phyloP scores from a whole-genome alignment of 2,329 filamentous ascomycete genomes.

The Hymenotorrendiella dingleyae region DNA sequence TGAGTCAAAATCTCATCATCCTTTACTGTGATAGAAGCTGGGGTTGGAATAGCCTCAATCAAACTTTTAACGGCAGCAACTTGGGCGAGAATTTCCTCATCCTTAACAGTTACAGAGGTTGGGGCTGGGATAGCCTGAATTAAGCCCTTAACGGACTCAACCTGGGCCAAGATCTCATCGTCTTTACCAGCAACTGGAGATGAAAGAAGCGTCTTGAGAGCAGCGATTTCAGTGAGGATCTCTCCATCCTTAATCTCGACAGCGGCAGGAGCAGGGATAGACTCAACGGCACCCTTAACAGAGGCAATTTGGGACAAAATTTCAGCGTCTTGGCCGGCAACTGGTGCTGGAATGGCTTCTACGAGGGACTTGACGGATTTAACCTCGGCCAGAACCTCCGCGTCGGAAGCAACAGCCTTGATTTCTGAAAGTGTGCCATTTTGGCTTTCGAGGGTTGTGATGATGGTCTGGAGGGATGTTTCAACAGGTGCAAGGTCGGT shows the following conservation, averaged over 20 bases:
- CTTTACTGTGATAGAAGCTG: slow-evolving; percentile 4
- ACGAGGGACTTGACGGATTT: slow-evolving; percentile 5
- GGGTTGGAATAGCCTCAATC: slow-evolving; percentile 5
- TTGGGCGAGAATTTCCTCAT: slow-evolving; percentile 6
- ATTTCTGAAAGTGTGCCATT: slow-evolving; percentile 12
- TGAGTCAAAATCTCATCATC: slow-evolving; percentile 9
- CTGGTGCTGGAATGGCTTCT: slow-evolving; percentile 7
- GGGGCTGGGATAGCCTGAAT: background rate
- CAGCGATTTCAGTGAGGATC: slow-evolving; percentile 4
- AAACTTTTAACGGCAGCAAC: slow-evolving; percentile 4
- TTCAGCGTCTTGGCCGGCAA: slow-evolving; percentile 1
- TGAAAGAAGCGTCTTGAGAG: slow-evolving; percentile 14
- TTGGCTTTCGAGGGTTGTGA: slow-evolving; percentile 8
- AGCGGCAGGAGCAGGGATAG: slow-evolving; percentile 4
- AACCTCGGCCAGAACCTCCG: slow-evolving; percentile 5
- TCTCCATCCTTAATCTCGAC: slow-evolving; percentile 2
- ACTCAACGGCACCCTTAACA: background rate
- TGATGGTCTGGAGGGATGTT: slow-evolving; percentile 6
- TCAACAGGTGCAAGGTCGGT: slow-evolving; percentile 9
- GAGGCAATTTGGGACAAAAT: slow-evolving; percentile 5
- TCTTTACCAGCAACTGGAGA: slow-evolving; percentile 7
- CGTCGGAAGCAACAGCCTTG: slow-evolving; percentile 5
- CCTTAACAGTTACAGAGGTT: slow-evolving; percentile 1
- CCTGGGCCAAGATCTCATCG: slow-evolving; percentile 5
- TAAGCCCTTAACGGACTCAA: slow-evolving; percentile 6